Evolutionary conservation across 2,329 filamentous ascomycete species (phyloP).

Genomic region (Diplocarpon rosae): DNA sequence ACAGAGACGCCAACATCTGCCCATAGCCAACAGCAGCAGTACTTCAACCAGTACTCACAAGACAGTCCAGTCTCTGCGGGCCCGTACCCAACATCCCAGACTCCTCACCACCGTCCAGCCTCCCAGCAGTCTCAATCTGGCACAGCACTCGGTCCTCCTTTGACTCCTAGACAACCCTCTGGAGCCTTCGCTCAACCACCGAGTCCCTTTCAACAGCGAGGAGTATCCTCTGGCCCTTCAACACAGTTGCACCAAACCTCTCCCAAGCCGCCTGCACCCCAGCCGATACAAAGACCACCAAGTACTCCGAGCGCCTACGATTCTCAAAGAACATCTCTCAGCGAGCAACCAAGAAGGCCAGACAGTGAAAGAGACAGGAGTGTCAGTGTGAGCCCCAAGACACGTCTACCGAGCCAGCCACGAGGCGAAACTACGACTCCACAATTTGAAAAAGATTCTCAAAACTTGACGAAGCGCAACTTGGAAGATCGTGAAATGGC

Average conservation of each 20-base stretch:
- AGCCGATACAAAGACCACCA: slow-evolving; percentile 31
- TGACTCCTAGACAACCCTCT: slow-evolving; percentile 35
- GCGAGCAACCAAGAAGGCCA: slow-evolving; percentile 33
- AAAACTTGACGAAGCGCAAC: slow-evolving; percentile 20
- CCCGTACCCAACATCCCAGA: slow-evolving; percentile 19
- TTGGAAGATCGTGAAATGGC: slow-evolving; percentile 22
- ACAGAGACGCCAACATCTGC: slow-evolving; percentile 50
- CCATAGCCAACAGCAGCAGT: slow-evolving; percentile 45
- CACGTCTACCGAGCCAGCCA: slow-evolving; percentile 36
- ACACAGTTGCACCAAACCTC: slow-evolving; percentile 25
- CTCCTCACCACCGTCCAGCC: slow-evolving; percentile 23
- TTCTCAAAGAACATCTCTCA: slow-evolving; percentile 35
- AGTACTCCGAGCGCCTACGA: slow-evolving; percentile 37
- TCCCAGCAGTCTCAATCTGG: slow-evolving; percentile 24
- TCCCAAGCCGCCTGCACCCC: slow-evolving; percentile 28
- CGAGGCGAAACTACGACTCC: slow-evolving; percentile 11
- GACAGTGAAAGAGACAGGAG: slow-evolving; percentile 57
- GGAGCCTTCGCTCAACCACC: slow-evolving; percentile 39
- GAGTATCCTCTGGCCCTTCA: slow-evolving; percentile 23
- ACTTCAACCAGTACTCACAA: slow-evolving; percentile 38
- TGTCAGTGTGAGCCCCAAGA: slow-evolving; percentile 71
- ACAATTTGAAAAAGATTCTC: slow-evolving; percentile 17
- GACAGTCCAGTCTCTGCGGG: slow-evolving; percentile 36
- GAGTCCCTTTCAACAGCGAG: slow-evolving; percentile 49
- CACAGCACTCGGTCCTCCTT: slow-evolving; percentile 40